Evolutionary conservation across 805 yeast genomes (phyloP).

Genomic region (Grigorovia humatica): DNA sequence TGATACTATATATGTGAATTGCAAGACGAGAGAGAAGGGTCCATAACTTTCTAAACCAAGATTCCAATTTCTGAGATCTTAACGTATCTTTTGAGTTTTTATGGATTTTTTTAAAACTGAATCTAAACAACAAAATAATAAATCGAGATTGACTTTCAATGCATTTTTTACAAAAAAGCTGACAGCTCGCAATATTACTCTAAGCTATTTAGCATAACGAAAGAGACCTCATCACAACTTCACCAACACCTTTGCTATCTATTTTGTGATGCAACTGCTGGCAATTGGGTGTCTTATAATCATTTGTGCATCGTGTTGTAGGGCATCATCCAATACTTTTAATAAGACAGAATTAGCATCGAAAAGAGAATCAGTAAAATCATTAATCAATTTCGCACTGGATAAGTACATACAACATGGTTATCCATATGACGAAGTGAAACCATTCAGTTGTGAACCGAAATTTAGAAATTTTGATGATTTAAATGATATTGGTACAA

Average conservation of each 20-base stretch:
- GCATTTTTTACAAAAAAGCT: no score
- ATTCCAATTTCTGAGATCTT: no score
- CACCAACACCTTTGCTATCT: neutral
- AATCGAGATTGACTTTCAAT: no score
- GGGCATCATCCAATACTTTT: constrained; percentile 13
- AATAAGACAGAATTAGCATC: constrained; percentile 22
- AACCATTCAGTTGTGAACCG: constrained; percentile 63
- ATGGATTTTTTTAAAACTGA: no score
- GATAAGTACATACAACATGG: constrained; percentile 55
- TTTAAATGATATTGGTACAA: constrained; percentile 45
- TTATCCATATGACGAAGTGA: constrained; percentile 73
- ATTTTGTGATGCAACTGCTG: neutral
- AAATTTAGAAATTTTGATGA: constrained; percentile 53
- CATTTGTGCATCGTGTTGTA: neutral
- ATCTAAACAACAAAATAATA: no score
- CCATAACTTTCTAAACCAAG: no score
- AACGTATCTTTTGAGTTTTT: no score
- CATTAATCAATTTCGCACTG: constrained; percentile 69
- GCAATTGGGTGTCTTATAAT: neutral
- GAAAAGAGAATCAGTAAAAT: constrained; percentile 37
- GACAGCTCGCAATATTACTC: no score
- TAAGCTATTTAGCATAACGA: no score
- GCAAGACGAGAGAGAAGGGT: no score
- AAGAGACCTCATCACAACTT: neutral
- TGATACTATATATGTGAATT: no score